A percentile compares a stretch with the other conserved stretches of the same genome.
Evolutionary conservation across 345 rosid species (phyloP).

Genomic region (Syzygium aromaticum): DNA sequence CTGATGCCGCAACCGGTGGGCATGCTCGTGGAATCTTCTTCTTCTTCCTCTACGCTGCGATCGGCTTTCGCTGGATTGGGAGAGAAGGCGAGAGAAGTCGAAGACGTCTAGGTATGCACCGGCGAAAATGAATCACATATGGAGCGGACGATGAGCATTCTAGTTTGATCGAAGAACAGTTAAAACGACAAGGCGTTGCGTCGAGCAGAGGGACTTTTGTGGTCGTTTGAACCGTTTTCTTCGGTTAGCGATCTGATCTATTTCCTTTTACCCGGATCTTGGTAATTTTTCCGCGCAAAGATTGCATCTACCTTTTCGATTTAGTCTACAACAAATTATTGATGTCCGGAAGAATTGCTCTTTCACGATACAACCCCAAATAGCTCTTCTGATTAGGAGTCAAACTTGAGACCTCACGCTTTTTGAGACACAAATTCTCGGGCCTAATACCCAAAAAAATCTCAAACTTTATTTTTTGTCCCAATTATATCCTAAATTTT

Average conservation of each 20-base stretch:
- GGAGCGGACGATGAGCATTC: background rate
- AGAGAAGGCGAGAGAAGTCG: background rate
- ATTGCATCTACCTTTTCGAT: background rate
- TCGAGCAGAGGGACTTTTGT: background rate
- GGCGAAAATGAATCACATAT: background rate
- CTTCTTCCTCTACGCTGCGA: background rate
- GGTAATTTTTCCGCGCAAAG: background rate
- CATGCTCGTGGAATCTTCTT: slow-evolving; percentile 9
- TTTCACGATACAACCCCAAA: background rate
- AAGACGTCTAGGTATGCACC: too few relatives aligned
- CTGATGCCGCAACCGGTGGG: slow-evolving; percentile 68
- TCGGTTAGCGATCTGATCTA: fast-evolving
- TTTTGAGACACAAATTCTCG: background rate
- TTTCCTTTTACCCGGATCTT: background rate
- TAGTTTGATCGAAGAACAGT: background rate
- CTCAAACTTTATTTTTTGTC: too few relatives aligned
- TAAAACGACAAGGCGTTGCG: background rate
- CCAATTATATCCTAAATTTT: too few relatives aligned
- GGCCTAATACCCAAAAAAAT: too few relatives aligned
- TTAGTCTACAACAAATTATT: background rate
- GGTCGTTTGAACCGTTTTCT: background rate
- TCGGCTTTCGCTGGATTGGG: background rate
- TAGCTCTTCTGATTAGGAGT: background rate
- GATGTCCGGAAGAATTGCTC: background rate
- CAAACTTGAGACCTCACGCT: background rate